phyloP scores from a whole-genome alignment of 768 basidiomycete genomes.

The Kwoniella mangroviensis region DNA sequence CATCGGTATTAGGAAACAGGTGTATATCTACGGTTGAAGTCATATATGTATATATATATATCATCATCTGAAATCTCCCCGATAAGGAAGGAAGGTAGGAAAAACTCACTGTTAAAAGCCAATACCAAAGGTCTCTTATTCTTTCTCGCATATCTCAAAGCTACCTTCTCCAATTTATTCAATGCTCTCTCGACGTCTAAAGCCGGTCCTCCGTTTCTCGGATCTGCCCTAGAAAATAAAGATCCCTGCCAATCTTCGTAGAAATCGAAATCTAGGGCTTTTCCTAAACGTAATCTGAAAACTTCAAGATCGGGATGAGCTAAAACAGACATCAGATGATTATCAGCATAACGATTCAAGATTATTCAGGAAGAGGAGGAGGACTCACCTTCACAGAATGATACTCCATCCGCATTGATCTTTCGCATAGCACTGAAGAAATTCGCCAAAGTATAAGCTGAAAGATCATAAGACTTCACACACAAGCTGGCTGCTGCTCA shows the following conservation, averaged over 20 bases:
- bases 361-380: background rate
- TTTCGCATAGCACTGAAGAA: conserved; percentile 66
- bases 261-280: conserved; percentile 83
- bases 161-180: conserved; percentile 81
- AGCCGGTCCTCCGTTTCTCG: conserved; percentile 79
- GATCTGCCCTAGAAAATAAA: conserved; percentile 80
- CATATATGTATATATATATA: too few relatives aligned
- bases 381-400: conserved; percentile 63
- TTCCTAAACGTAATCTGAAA: conserved; percentile 77
- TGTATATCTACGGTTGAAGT: conserved; percentile 50
- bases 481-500: conserved; percentile 17
- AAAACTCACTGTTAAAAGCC: conserved; percentile 71
- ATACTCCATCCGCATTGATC: conserved; percentile 68
- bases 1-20: conserved; percentile 67
- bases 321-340: conserved; percentile 46
- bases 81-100: too few relatives aligned
- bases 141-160: conserved; percentile 66
- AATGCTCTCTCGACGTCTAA: conserved; percentile 83
- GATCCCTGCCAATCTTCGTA: conserved; percentile 68
- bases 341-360: background rate
- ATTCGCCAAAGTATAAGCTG: background rate
- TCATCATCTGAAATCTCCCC: too few relatives aligned
- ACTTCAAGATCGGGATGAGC: conserved; percentile 87
- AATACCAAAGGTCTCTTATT: conserved; percentile 74
- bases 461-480: background rate